Conservation (phyloP, 768 basidiomycete species). For the Mycena leptocephala region DNA sequence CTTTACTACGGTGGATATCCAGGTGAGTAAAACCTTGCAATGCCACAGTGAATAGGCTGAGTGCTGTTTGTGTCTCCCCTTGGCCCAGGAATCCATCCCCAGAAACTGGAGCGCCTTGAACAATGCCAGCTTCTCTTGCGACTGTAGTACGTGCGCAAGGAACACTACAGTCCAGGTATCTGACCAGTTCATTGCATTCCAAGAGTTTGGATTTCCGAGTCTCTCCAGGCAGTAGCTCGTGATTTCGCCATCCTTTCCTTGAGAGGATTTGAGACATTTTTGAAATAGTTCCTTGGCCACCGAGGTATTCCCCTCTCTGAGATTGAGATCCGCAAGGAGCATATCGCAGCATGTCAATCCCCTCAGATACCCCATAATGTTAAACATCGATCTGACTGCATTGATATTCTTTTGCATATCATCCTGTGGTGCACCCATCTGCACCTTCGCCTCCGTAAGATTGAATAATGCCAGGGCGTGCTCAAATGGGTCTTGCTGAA, state of each 20-base stretch:
- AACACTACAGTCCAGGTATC: neutral
- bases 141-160: neutral
- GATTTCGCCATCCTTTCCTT: slow-evolving; percentile 7
- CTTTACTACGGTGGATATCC: slow-evolving; percentile 5
- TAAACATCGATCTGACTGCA: neutral
- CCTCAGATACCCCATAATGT: neutral
- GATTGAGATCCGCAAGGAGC: neutral
- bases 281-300: neutral
- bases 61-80: neutral
- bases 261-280: neutral
- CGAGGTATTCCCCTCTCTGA: neutral
- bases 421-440: neutral
- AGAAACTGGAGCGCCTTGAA: slow-evolving; percentile 15
- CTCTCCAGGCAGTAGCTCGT: neutral
- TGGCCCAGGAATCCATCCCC: neutral
- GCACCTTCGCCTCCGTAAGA: neutral
- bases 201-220: neutral
- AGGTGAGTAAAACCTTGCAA: neutral
- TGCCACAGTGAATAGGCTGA: neutral
- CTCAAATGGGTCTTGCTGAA: neutral
- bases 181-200: neutral
- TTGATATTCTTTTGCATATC: neutral
- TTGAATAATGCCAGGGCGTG: neutral
- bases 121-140: neutral
- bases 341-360: neutral